Evolutionary conservation across 2,329 filamentous ascomycete species (phyloP), one percentile per base, ranked within the genome.

Genomic region (Juglanconis juglandina): DNA sequence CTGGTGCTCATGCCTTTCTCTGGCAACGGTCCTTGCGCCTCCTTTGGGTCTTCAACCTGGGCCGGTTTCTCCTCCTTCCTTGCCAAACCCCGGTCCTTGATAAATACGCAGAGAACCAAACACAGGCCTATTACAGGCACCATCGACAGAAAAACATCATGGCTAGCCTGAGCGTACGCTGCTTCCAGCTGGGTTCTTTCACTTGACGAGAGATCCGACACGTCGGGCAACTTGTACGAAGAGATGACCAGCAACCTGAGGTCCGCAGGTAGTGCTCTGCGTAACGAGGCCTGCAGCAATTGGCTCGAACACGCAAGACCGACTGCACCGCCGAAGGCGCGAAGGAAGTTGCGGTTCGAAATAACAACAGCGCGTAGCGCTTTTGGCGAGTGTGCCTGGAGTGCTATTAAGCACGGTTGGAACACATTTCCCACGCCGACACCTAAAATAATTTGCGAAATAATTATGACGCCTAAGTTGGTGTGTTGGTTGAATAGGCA

Each of bases 291-390:
- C 39, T 58, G 56, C n/a, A 58, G 41, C n/a, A 58, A 6, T 41
- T 58, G 56, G 48, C 56, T 58, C 1, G 35, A 58, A 34, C 56
- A 58, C 5, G 58, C 58, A 5, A 76, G 68, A 0, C 73, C 73
- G n/a, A 71, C 66, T 5, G 73, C 70, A 13, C 74, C 75, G 9
- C 75, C 75, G 4, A 74, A 66, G 6, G 69, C 70, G 9, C 75
- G 70, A 37, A 74, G 66, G 51, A 77, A 76, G 57, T 76, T 76
- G n/a, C 75, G 70, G 30, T 73, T 66, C 0, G 72, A 71, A 2
- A 72, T 77, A 2, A 72, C 70, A 39, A 77, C 74, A 10, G 75
- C 75, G 0, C 75, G 70, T 44, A 75, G 71, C 34, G 71, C 69
- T 46, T 68, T 72, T 4, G 68, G 68, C 0, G 68, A 70, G 59